phyloP scores from a whole-genome alignment of 805 yeast genomes.

The Tetrapisispora taiwanensis region DNA sequence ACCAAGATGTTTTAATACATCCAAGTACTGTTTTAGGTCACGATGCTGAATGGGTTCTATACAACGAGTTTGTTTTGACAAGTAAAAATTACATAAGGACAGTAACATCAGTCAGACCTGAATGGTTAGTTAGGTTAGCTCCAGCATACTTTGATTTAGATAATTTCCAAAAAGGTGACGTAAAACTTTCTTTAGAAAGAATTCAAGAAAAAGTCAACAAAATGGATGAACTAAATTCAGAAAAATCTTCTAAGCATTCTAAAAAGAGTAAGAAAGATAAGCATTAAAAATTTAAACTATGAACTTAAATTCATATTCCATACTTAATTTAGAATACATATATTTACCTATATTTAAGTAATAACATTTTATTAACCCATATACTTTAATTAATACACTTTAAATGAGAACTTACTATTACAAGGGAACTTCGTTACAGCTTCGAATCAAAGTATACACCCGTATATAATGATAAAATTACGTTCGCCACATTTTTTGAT shows the following conservation, averaged over 20 bases:
- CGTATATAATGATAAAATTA: background rate
- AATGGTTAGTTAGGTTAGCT: constrained; percentile 76
- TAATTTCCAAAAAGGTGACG: constrained; percentile 63
- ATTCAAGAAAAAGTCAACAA: constrained; percentile 42
- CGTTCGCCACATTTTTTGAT: too few species aligned
- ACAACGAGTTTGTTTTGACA: constrained; percentile 91
- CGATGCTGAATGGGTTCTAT: constrained; percentile 86
- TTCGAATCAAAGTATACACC: too few species aligned
- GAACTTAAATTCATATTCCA: background rate
- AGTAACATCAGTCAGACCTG: constrained; percentile 82
- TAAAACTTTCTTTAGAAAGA: constrained; percentile 56
- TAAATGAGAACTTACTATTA: background rate
- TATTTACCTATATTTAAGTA: background rate
- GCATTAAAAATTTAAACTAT: background rate
- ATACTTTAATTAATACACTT: background rate
- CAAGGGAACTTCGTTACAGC: too few species aligned
- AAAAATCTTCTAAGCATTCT: constrained; percentile 13
- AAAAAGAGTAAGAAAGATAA: constrained; percentile 16
- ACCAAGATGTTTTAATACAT: constrained; percentile 89
- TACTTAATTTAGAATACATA: background rate
- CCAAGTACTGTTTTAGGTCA: constrained; percentile 87
- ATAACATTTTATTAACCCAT: background rate
- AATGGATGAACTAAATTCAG: constrained; percentile 28
- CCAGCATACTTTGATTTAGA: constrained; percentile 57
- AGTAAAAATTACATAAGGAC: constrained; percentile 91